Evolutionary conservation across 106 monocot species (phyloP), one percentile per base, ranked within the genome.

Genomic region (Alisma plantagoaquatica): DNA sequence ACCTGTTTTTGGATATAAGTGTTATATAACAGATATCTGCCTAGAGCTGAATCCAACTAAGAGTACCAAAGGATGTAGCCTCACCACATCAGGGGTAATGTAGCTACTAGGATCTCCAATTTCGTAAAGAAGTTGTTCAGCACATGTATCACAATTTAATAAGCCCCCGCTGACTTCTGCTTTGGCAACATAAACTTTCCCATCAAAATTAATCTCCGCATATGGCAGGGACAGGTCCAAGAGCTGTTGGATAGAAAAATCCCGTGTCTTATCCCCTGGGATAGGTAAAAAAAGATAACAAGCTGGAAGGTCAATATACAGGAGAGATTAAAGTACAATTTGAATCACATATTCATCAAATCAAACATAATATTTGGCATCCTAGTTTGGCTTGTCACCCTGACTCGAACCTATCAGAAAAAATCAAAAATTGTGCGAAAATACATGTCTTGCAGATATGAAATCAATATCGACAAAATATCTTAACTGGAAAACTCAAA

Each of bases 111-210:
- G 98, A 74, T 98, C 89, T 53, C 81, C 79, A 82, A 98, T 69
- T 59, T 98, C 98, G 60, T 98, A 98, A 26, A 98, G 85, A 60
- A 98, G 81, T 69, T 98, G 90, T 63, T 98, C 61, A 29, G 98
- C 76, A 74, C 98, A 98, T 24, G 98, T 90, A 51, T 44, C 67
- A 59, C 15, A 25, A 47, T 80, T 69, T 26, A 98, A 32, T 63
- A 79, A 31, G 55, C 98, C 98, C 57, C 85, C 90, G 66, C 98
- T 98, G 8, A 69, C 76, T 49, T 76, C 78, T 75, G 84, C 74
- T 63, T 98, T 98, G 45, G 70, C 78, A 8, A 98, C 62, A 62
- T 18, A 76, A 29, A 98, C 62, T 66, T 85, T 77, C 67, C 98
- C 98, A 30, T 49, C 67, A 58, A 53, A 75, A 43, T 52, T 53